phyloP scores from a whole-genome alignment of 2,329 filamentous ascomycete genomes.

The Meredithiella fracta region DNA sequence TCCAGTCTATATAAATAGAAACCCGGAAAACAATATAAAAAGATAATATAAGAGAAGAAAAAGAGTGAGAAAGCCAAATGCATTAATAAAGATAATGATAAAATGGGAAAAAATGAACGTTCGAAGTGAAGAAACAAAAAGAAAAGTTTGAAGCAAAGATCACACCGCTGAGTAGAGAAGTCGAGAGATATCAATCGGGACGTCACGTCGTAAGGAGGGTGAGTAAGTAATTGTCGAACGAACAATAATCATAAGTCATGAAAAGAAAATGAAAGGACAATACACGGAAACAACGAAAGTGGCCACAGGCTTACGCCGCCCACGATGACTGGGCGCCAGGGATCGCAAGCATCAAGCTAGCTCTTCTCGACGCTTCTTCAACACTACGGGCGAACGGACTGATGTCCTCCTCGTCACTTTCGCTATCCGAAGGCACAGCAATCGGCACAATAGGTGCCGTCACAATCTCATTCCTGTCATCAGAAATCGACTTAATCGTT shows the following conservation, averaged over 20 bases:
- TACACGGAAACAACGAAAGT: no score
- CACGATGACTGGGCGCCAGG: not conserved
- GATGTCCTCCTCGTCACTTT: not conserved
- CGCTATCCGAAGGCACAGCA: not conserved
- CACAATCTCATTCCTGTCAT: not conserved
- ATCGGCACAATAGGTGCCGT: not conserved
- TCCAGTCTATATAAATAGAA: not conserved
- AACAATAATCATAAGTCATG: no score
- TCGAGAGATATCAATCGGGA: no score
- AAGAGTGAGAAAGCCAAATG: not conserved
- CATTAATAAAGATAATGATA: not conserved
- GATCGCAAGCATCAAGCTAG: not conserved
- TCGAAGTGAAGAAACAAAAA: no score
- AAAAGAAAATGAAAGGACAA: no score
- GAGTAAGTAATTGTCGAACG: no score
- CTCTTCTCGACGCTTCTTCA: not conserved
- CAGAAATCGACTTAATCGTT: no score
- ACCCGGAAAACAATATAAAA: not conserved
- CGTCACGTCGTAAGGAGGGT: no score
- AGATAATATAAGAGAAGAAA: not conserved
- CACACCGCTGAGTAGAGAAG: no score
- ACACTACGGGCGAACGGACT: not conserved
- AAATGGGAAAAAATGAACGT: no score
- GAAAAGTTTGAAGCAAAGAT: no score
- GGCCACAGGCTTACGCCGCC: no score